Base-by-base conservation (phyloP, 495 filamentous ascomycete species). In the Talaromyces wortmannii region DNA sequence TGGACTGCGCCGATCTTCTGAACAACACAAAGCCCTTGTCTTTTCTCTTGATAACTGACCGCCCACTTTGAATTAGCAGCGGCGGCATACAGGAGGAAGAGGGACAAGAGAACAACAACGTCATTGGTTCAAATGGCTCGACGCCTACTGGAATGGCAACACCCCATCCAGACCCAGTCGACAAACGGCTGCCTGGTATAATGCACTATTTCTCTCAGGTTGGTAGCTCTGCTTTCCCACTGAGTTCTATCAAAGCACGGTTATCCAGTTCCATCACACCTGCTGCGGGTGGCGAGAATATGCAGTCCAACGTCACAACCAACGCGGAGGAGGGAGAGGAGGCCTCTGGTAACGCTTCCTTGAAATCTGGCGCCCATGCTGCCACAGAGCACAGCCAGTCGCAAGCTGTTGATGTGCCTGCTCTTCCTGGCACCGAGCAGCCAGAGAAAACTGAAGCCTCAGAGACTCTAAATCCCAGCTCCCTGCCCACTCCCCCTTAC, bases 201-300 rank as follows among this genome's bases (percentile, higher is more conserved):
- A 84, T 90, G 79, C 91, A 85, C 78, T 95, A 90, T 79, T 95
- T 94, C 81, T 88, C 87, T 75, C 92, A 97, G 91, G 92, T 97
- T 92, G 82, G 91, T 96, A 79, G 70, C 74, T 79, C 71, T 74
- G 75, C 71, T 74, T 72, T 71, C 69, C 72, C 66, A 71, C 68
- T 71, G 63, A 69, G 58, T 78, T 73, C 74, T 74, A 78, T 75
- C 66, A 78, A 73, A 66, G 68, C 75, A 60, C 71, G 68, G 64
- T 67, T 59, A 53, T 65, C 59, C 69, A 36, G 61, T 71, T 58
- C 66, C 66, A 59, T 77, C 56, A 57, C 74, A 73, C 64, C 61
- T 65, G 56, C 66, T 70, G 58, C 76, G 60, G 46, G 59, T 23
- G 23, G 23, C 23, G 71, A 59, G 71, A 62, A 69, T 69, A 68